Evolutionary conservation across 139 green algal species (phyloP).

Genomic region (Trebouxia sp.): DNA sequence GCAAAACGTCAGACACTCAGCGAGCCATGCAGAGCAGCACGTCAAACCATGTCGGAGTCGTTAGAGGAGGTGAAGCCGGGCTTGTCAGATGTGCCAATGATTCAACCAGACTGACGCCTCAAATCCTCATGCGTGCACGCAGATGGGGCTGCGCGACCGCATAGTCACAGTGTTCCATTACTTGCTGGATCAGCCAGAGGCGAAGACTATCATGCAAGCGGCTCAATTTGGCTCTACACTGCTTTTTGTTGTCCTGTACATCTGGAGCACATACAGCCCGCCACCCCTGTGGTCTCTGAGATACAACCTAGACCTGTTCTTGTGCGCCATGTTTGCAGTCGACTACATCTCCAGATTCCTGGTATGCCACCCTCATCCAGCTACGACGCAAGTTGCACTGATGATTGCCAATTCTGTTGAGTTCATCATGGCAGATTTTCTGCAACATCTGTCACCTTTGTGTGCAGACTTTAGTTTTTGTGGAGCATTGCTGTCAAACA

Average conservation of each 20-base stretch:
- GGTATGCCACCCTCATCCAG: slow-evolving; percentile 46
- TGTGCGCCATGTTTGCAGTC: slow-evolving; percentile 64
- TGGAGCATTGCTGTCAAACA: no score
- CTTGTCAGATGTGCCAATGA: no score
- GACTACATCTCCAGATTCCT: slow-evolving; percentile 63
- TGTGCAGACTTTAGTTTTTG: no score
- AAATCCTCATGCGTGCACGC: not conserved
- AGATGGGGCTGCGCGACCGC: slow-evolving; percentile 4
- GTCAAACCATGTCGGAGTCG: no score
- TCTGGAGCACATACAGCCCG: slow-evolving; percentile 72
- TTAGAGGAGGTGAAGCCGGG: no score
- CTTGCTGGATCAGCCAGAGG: slow-evolving; percentile 13
- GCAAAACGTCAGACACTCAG: no score
- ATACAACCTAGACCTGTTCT: slow-evolving; percentile 55
- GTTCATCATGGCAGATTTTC: no score
- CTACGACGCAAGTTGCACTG: not conserved
- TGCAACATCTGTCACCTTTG: no score
- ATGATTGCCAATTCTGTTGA: no score
- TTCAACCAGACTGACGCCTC: no score
- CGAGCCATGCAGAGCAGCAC: no score
- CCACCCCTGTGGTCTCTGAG: slow-evolving; percentile 48
- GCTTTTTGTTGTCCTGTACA: slow-evolving; percentile 80
- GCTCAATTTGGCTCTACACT: slow-evolving; percentile 47
- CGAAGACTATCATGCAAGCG: slow-evolving; percentile 1
- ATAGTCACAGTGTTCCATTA: not conserved